Percentiles rank a stretch among this genome's conserved stretches.
These are phyloP conservation scores for Yamagishiella unicocca DNA, from an alignment of 139 green algal species.

Conservation along the genomic window DNA sequence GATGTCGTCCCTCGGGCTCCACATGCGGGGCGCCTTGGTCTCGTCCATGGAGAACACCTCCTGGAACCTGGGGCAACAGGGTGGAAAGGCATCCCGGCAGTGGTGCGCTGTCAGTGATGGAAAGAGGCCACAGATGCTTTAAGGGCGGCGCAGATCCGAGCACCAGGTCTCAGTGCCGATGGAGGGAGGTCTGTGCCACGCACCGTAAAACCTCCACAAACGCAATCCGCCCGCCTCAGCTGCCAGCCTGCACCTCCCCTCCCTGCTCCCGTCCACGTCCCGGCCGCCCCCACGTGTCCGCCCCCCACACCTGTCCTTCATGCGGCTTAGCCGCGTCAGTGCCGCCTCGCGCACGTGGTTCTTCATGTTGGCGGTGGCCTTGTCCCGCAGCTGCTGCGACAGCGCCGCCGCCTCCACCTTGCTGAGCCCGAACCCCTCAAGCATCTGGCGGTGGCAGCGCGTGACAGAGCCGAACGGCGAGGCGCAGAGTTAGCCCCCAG, in stretches of 20 bases:
- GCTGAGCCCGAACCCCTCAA: conserved; percentile 68
- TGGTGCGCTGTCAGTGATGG: no score
- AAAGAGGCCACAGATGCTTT: no score
- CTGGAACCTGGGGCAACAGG: conserved; percentile 69
- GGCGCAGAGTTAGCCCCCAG: no score
- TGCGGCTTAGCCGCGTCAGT: conserved; percentile 77
- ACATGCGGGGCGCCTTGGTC: conserved; percentile 78
- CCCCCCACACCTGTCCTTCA: conserved; percentile 79
- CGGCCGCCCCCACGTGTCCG: background rate
- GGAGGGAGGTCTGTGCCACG: no score
- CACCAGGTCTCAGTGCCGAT: no score
- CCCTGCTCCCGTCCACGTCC: background rate
- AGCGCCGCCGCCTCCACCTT: conserved; percentile 53
- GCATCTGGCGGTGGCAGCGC: conserved; percentile 6
- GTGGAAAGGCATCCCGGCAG: no score
- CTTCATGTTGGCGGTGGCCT: conserved; percentile 53
- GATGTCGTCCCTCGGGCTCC: conserved; percentile 83
- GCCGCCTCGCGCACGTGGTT: conserved; percentile 77
- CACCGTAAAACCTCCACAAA: no score
- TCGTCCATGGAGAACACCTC: conserved; percentile 84
- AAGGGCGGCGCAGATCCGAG: no score
- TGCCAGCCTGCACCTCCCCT: background rate
- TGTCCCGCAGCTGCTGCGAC: conserved; percentile 34
- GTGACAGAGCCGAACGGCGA: no score
- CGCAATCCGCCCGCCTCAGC: no score